Evolutionary conservation across 2,329 filamentous ascomycete species (phyloP).

Genomic region (Achaetomium macrosporum): DNA sequence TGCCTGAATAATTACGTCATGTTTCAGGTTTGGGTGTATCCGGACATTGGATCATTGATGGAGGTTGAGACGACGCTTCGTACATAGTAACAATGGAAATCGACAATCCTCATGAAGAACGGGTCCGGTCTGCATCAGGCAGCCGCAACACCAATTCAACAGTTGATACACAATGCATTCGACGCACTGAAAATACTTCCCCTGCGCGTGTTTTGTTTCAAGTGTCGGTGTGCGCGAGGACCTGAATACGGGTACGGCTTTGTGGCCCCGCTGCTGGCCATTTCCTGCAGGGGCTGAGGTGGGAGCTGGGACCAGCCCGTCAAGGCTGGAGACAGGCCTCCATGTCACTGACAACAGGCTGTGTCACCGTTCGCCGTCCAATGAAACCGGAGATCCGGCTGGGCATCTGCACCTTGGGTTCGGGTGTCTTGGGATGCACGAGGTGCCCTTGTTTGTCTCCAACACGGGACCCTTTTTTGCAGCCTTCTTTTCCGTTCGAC

Average conservation of each 20-base stretch:
- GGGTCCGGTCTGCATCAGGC: no score
- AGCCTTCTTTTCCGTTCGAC: neutral
- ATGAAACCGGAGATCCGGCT: constrained; percentile 14
- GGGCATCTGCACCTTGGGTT: constrained; percentile 11
- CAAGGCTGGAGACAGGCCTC: constrained; percentile 3
- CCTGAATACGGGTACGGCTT: neutral
- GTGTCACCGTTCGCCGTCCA: constrained; percentile 7
- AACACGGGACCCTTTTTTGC: neutral
- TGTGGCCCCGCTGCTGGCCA: neutral
- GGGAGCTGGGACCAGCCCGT: constrained; percentile 8
- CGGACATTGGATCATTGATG: no score
- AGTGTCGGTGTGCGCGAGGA: constrained; percentile 6
- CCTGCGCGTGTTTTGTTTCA: constrained; percentile 4
- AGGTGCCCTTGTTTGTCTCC: constrained; percentile 5
- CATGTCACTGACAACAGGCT: constrained; percentile 6
- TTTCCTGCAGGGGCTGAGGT: constrained; percentile 14
- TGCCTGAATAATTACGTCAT: neutral
- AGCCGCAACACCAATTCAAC: neutral
- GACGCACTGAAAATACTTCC: neutral
- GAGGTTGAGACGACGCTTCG: no score
- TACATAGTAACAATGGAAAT: no score
- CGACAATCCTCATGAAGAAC: no score
- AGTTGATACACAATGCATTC: no score
- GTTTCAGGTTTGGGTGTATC: neutral
- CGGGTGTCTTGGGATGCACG: neutral